Base-by-base conservation (phyloP, 2,329 filamentous ascomycete genomes). In the Aspergillus eucalypticola region DNA sequence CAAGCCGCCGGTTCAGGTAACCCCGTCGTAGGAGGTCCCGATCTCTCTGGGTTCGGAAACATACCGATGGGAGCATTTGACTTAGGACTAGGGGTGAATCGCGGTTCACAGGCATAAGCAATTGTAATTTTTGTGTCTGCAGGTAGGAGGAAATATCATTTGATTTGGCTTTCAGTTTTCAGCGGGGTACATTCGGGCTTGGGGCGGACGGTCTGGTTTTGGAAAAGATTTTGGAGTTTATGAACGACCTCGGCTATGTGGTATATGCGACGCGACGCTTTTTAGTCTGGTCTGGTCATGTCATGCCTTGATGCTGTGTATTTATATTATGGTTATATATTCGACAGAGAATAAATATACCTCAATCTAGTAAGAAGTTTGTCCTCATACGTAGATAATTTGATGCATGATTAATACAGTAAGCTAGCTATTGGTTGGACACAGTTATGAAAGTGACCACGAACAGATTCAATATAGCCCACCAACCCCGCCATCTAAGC, bases 31-130 rank as follows among this genome's bases (percentile, higher is more conserved):
- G 56, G 52, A 32, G 54, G 59, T 11, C 52, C 64, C 2, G 67
- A 67, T 32, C 63, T 73, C 48, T 61, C 67, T 11, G 59, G 60
- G 19, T 70, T 73, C 23, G 64, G 66, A 3, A 67, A 66, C 29
- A 62, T 75, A 42, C 54, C 68, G 1, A 60, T 75, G 53, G 65
- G 67, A 25, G 64, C 66, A 17, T 75, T 69, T 54, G 68, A 72
- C 48, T 56, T 73, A 13, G 66, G 69, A 11, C 61, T 73, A 17
- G 66, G 66, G 2, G 65, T 71, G 58, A 62, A 64, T 19, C 64
- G 54, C 19, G 54, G 62, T 59, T 15, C 63, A 60, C 35, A 56
- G 54, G 60, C 61, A 39, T 62, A 50, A 54, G 35, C n/a, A 13
- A n/a, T 5, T 15, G 13, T 13, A n/a, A 13, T 13, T 6, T 5